Evolutionary conservation across 768 basidiomycete species (phyloP).

Genomic region (Lactarius akahatsu): DNA sequence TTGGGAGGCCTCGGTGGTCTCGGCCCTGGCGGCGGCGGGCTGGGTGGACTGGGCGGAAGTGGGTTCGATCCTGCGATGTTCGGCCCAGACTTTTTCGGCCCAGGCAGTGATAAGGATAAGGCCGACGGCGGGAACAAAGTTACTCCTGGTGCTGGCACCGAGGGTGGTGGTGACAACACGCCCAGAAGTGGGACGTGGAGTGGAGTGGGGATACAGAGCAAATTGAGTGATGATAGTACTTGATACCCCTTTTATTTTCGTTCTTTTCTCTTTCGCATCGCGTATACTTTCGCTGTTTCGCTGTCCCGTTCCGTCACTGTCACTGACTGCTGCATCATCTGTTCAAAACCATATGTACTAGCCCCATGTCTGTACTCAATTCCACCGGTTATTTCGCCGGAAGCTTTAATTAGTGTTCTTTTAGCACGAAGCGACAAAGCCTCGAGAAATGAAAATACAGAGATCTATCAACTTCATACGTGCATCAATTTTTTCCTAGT

Average conservation of each 20-base stretch:
- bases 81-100: not conserved
- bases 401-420: too few species aligned
- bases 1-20: not conserved
- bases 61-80: slow-evolving; percentile 4
- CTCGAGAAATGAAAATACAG: not conserved
- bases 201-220: slow-evolving; percentile 17
- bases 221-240: slow-evolving; percentile 3
- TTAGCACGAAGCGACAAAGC: not conserved
- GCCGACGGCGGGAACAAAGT: not conserved
- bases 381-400: too few species aligned
- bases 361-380: not conserved
- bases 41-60: not conserved
- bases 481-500: slow-evolving; percentile 11
- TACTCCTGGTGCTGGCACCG: not conserved
- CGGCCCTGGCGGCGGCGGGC: not conserved
- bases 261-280: not conserved
- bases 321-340: not conserved
- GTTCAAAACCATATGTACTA: not conserved
- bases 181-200: slow-evolving; percentile 17
- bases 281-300: not conserved
- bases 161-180: not conserved
- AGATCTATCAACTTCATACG: not conserved
- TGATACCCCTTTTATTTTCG: not conserved
- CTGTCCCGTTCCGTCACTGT: not conserved
- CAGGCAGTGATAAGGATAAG: not conserved